A percentile compares a stretch with the other conserved stretches of the same genome.
Evolutionary conservation across 192 early-diverging fungal species (phyloP).

Genomic region (Radiomyces spectabilis): DNA sequence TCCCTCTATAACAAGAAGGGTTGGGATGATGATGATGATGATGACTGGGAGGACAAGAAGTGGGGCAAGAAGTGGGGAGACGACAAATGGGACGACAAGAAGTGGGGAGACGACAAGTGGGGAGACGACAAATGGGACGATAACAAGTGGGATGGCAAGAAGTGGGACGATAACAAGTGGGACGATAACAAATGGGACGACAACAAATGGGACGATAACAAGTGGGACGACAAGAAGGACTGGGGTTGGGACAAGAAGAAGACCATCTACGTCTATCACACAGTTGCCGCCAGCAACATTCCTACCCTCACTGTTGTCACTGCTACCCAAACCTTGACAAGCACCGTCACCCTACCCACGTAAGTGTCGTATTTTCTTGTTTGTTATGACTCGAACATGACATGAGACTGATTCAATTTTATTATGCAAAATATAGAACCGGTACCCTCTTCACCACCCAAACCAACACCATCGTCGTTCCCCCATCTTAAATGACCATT

Average conservation of each 20-base stretch:
- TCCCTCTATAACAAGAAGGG: background rate
- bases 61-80: background rate
- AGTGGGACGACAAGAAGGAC: background rate
- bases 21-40: background rate
- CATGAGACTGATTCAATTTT: background rate
- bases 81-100: background rate
- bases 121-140: slow-evolving; percentile 13
- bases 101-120: background rate
- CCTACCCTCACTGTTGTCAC: background rate
- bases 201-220: background rate
- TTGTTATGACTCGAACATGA: no score
- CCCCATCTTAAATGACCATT: background rate
- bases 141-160: background rate
- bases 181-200: background rate
- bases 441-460: background rate
- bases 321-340: background rate
- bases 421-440: background rate
- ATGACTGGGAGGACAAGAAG: background rate
- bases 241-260: background rate
- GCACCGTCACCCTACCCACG: no score
- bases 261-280: slow-evolving; percentile 4
- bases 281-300: background rate
- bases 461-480: background rate
- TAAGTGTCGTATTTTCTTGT: no score
- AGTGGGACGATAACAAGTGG: background rate